A percentile compares a stretch with the other conserved stretches of the same genome.
phyloP scores from a whole-genome alignment of 768 basidiomycete species.

The Naganishia onofrii region DNA sequence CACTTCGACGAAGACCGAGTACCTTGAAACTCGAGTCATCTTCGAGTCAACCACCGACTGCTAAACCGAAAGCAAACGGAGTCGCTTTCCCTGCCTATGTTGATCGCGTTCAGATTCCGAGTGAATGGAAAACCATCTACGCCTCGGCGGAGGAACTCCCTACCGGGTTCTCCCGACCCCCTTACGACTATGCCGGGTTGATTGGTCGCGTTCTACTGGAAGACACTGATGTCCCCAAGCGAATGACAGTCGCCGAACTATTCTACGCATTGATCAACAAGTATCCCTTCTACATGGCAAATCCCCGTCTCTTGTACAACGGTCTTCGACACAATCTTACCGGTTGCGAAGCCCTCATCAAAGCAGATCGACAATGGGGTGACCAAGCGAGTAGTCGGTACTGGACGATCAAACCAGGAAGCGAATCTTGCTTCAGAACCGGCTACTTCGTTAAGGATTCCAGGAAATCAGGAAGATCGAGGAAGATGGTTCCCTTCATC shows the following conservation, averaged over 20 bases:
- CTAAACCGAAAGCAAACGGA: background rate
- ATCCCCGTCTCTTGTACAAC: slow-evolving; percentile 52
- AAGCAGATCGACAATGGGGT: slow-evolving; percentile 48
- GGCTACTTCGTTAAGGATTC: slow-evolving; percentile 29
- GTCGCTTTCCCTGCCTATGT: slow-evolving; percentile 20
- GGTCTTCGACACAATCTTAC: slow-evolving; percentile 51
- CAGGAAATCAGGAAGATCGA: background rate
- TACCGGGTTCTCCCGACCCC: slow-evolving; percentile 13
- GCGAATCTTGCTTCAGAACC: slow-evolving; percentile 45
- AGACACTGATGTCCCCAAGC: slow-evolving; percentile 39
- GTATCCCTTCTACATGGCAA: slow-evolving; percentile 32
- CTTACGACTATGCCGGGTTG: slow-evolving; percentile 42
- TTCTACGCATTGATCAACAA: slow-evolving; percentile 29
- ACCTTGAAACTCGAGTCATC: background rate
- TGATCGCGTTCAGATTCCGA: slow-evolving; percentile 13
- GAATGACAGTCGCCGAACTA: slow-evolving; percentile 47
- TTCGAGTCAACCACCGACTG: background rate
- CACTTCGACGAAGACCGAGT: background rate
- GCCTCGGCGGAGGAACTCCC: background rate
- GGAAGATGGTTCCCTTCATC: background rate
- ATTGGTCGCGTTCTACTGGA: slow-evolving; percentile 48
- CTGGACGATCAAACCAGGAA: slow-evolving; percentile 51
- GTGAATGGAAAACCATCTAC: slow-evolving; percentile 15
- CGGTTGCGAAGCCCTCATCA: slow-evolving; percentile 50
- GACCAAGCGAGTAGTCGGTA: slow-evolving; percentile 49